Conservation (phyloP, 768 basidiomycete species). For the Tricholoma hemisulphureum region DNA sequence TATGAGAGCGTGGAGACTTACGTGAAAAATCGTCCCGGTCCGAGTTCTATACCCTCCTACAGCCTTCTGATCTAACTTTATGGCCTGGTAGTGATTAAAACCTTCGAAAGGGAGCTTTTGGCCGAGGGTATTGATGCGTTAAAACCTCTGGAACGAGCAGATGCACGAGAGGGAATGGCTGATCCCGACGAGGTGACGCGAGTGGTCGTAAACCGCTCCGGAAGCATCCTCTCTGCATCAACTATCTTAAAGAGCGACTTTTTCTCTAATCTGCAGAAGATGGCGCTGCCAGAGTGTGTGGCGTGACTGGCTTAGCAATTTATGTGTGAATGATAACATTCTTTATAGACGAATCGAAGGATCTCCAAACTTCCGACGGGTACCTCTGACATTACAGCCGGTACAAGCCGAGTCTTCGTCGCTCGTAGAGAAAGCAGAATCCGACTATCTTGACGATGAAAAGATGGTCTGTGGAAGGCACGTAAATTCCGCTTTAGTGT, state of each 20-base stretch:
- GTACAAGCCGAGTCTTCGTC: conserved; percentile 25
- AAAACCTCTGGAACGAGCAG: conserved; percentile 76
- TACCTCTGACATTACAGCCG: conserved; percentile 60
- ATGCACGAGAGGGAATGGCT: conserved; percentile 64
- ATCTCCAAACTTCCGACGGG: conserved; percentile 87
- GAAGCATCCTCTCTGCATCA: conserved; percentile 83
- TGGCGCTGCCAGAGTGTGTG: conserved; percentile 88
- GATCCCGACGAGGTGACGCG: conserved; percentile 89
- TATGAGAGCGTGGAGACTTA: conserved; percentile 80
- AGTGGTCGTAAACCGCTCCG: conserved; percentile 80
- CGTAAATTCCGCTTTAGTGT: conserved; percentile 9
- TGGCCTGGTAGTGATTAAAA: conserved; percentile 77
- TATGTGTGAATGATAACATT: not conserved
- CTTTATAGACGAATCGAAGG: conserved; percentile 83
- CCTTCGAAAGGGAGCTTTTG: conserved; percentile 88
- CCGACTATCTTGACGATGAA: conserved; percentile 37
- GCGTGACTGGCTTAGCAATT: not conserved
- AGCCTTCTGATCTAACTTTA: not conserved
- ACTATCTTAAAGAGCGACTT: conserved; percentile 96
- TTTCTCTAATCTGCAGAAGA: conserved; percentile 93
- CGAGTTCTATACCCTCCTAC: conserved; percentile 1
- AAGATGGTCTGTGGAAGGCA: conserved; percentile 82
- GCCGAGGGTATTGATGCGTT: conserved; percentile 76
- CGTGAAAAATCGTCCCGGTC: conserved; percentile 83
- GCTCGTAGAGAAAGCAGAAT: conserved; percentile 33